phyloP scores from a whole-genome alignment of 2,329 filamentous ascomycete species.

The Cercospora sp. region DNA sequence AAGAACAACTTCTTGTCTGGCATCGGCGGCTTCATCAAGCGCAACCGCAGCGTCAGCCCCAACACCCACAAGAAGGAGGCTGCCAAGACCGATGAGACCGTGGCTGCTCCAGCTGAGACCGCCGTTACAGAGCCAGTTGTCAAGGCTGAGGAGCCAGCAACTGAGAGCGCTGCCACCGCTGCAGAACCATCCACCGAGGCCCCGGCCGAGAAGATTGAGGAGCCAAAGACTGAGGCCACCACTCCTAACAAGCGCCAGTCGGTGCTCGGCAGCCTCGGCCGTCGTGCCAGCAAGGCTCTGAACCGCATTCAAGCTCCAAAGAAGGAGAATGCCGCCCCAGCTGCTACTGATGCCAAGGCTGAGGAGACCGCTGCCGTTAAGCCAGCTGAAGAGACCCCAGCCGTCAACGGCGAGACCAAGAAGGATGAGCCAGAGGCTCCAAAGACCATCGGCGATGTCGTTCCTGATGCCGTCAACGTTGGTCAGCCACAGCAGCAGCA shows the following conservation, averaged over 20 bases:
- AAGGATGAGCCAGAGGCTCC: constrained; percentile 27
- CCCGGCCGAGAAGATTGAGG: constrained; percentile 28
- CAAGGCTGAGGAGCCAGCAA: constrained; percentile 32
- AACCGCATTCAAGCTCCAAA: constrained; percentile 36
- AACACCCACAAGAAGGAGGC: constrained; percentile 40
- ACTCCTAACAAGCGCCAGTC: constrained; percentile 37
- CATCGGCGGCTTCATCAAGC: constrained; percentile 37
- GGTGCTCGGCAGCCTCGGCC: constrained; percentile 37
- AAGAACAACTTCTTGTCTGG: constrained; percentile 39
- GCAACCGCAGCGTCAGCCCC: constrained; percentile 41
- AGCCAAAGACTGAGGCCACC: constrained; percentile 28
- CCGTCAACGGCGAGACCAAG: constrained; percentile 29
- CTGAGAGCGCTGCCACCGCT: constrained; percentile 29
- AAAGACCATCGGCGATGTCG: constrained; percentile 35
- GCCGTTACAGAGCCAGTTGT: constrained; percentile 31
- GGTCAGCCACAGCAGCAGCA: constrained; percentile 35
- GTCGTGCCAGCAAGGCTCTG: constrained; percentile 39
- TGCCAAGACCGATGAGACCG: constrained; percentile 33
- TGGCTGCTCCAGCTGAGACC: constrained; percentile 31
- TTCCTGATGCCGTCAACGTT: constrained; percentile 33
- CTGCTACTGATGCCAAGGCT: constrained; percentile 26
- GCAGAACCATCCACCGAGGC: constrained; percentile 36
- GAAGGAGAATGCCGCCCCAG: constrained; percentile 32
- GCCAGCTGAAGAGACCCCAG: constrained; percentile 27
- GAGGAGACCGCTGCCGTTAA: constrained; percentile 29